Evolutionary conservation across 345 rosid species (phyloP), one percentile per base, ranked within the genome.

Genomic region (Schrenkiella parvula): DNA sequence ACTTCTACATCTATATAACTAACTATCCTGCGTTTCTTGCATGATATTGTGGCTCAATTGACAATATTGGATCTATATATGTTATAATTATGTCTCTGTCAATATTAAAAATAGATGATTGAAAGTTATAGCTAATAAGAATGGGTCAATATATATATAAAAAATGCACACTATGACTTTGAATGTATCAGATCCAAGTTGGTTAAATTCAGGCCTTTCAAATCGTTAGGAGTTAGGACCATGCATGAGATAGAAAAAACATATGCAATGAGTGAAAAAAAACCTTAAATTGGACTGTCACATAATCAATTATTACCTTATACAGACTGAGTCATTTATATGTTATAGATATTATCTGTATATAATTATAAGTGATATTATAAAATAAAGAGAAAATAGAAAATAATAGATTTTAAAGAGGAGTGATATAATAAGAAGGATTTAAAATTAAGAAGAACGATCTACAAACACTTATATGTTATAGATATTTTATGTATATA

Each of bases 81-180:
- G 26, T 52, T 72, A 42, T 13, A 51, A 51, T n/a, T 34, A 39
- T 63, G 64, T 72, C 47, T 42, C 21, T 53, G 21, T 72, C 64
- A 72, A 52, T 39, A 12, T 52, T 42, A 52, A 52, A 63, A 42
- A 64, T 37, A 34, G 29, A 53, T 53, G 5, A 48, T 72, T 63
- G 38, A 31, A 54, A 72, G 44, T 29, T 43, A 42, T 52, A 42
- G 19, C 32, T 64, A 34, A 17, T 64, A 64, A 8, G 31, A 44
- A 54, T 55, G 11, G 62, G 42, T 73, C 71, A 51, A 64, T 70
- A 19, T 39, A n/a, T 26, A 52, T 52, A 39, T n/a, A 28, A 62
- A 46, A 63, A 51, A 51, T 72, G 43, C 55, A 21, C 31, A 72
- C 35, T 63, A 62, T 72, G 69, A 62, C 54, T 62, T 62, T 29